Conservation (phyloP, 148 eudicot genomes). For the Chenopodium berlandieri region DNA sequence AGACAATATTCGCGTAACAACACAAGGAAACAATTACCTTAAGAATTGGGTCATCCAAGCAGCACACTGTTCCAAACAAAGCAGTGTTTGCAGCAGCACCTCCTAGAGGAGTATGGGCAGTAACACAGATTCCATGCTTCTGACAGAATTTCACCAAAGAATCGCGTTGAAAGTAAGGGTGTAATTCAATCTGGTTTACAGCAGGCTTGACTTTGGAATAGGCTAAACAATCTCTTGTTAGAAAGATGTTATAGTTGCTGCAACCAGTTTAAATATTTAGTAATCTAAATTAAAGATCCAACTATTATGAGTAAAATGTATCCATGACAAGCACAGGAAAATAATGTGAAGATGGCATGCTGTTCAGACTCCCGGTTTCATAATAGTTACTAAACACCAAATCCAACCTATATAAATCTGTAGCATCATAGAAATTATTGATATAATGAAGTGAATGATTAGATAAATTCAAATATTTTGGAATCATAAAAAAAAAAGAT, state of each 20-base stretch:
- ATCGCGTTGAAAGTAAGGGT: constrained; percentile 92
- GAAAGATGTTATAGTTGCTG: constrained; percentile 93
- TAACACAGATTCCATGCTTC: constrained; percentile 77
- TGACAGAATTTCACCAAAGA: constrained; percentile 86
- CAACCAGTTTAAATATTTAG: constrained; percentile 23
- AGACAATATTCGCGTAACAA: neutral
- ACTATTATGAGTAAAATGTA: too few relatives aligned
- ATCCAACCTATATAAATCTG: neutral
- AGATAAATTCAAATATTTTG: neutral
- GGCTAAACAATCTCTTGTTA: constrained; percentile 85
- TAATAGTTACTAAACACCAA: neutral
- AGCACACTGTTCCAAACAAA: constrained; percentile 89
- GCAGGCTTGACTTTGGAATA: constrained; percentile 95
- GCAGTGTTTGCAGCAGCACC: constrained; percentile 81
- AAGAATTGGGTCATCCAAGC: constrained; percentile 83
- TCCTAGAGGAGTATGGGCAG: constrained; percentile 96
- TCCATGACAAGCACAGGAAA: too few relatives aligned
- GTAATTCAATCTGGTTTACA: constrained; percentile 93
- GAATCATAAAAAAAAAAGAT: neutral
- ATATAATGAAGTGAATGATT: neutral
- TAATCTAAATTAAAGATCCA: neutral
- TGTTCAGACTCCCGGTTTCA: neutral
- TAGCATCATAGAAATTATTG: neutral
- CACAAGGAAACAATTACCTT: constrained; percentile 46
- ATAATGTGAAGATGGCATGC: too few relatives aligned